Base-by-base conservation (phyloP, 148 eudicot genomes). In the Fagopyrum tataricum region DNA sequence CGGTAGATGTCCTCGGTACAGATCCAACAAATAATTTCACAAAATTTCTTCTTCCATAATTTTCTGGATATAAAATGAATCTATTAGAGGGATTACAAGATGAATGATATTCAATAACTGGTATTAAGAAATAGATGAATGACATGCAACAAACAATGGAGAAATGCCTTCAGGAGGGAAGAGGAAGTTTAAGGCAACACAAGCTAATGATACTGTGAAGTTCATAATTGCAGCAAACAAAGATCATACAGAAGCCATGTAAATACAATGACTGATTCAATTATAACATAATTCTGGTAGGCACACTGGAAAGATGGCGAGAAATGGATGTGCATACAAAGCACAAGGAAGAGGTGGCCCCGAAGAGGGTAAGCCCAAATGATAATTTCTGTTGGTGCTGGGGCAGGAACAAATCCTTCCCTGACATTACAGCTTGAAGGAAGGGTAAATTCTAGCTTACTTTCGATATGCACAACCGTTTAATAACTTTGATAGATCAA, bases 1-100 rank as follows among this genome's bases (percentile, higher is more conserved):
- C 98, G 21, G 87, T 85, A 61, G 86, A 89, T 21, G 98, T 88
- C 84, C 86, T 88, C 44, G 97, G 98, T 76, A 92, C 96, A 70
- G 98, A 92, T 78, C 98, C 98, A 71, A 92, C 86, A 73, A 92
- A 92, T 69, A 92, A 93, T 76, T 92, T 92, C 40, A 87, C 98
- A 78, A 83, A 90, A 59, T 53, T 82, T 40, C 78, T 83, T 44
- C 87, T 89, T 70, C 86, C 97, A 62, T 58, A n/a, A 69, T 72
- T 73, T 41, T 90, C 93, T 91, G 84, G 5, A 78, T 47, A 26
- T 55, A 24, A 66, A 70, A 81, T 66, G 7, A 59, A 76, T 4
- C 6, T 24, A 37, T 64, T 64, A 64, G 44, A 31, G 44, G 44
- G n/a, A 15, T 37, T n/a, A 37, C 42, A 64, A 62, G 14, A 26